A percentile compares a stretch with the other conserved stretches of the same genome.
phyloP scores from a whole-genome alignment of 495 filamentous ascomycete species.

The Hyaloscypha finlandica region DNA sequence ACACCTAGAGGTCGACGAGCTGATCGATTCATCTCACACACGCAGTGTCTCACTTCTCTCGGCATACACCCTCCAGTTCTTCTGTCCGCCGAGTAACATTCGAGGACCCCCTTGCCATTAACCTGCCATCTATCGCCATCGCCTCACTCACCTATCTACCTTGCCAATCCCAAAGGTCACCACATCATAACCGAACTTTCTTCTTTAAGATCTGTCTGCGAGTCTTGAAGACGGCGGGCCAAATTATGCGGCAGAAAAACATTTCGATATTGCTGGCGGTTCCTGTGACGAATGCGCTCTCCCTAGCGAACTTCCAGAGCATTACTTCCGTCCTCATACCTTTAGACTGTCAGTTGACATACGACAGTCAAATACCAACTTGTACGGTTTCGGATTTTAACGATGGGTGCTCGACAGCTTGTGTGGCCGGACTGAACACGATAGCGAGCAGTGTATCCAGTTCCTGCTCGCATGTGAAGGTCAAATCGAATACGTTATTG shows the following conservation, averaged over 20 bases:
- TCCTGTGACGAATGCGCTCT: slow-evolving; percentile 27
- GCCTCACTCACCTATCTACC: slow-evolving; percentile 8
- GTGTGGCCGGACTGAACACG: slow-evolving; percentile 13
- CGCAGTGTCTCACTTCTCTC: slow-evolving; percentile 16
- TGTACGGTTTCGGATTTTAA: slow-evolving; percentile 29
- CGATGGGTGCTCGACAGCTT: slow-evolving; percentile 25
- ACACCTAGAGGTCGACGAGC: slow-evolving; percentile 9
- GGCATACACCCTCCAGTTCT: slow-evolving; percentile 18
- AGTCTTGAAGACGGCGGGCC: slow-evolving; percentile 7
- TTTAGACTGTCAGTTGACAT: slow-evolving; percentile 22
- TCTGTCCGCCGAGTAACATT: not conserved
- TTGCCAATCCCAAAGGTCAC: not conserved
- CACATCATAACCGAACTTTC: slow-evolving; percentile 1
- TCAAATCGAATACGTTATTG: slow-evolving; percentile 24
- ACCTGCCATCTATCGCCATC: not conserved
- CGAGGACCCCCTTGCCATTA: slow-evolving; percentile 11
- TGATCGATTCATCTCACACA: slow-evolving; percentile 24
- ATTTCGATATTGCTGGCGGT: slow-evolving; percentile 20
- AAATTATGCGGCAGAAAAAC: slow-evolving; percentile 23
- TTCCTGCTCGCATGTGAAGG: slow-evolving; percentile 20
- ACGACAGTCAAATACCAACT: slow-evolving; percentile 28
- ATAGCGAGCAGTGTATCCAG: slow-evolving; percentile 18
- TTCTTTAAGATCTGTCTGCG: slow-evolving; percentile 20
- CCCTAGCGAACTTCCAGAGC: slow-evolving; percentile 31
- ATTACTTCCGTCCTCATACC: slow-evolving; percentile 26